Evolutionary conservation across 306 rosid genomes (phyloP), one percentile per base, ranked within the genome.

Genomic region (Purshia tridentata): DNA sequence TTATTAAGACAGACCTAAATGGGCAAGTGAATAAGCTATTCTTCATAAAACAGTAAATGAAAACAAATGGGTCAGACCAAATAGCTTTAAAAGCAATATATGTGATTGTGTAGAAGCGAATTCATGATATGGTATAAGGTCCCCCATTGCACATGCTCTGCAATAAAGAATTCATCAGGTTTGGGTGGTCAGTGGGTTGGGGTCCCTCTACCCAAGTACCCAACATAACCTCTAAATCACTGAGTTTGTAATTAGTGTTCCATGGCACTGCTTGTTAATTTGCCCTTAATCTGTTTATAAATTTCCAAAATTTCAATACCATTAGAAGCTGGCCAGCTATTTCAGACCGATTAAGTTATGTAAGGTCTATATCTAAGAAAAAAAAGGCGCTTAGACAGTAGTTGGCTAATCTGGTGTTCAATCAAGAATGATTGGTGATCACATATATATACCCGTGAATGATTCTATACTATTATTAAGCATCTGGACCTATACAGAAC

Each of bases 111-210:
- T 13, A 65, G 29, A 65, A 64, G 44, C 20, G 67, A 71, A 35
- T 67, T 77, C 64, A 70, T 82, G 64, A 48, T 69, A 8, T 70
- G 67, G 55, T 67, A 39, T 9, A 68, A 61, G 80, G 79, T 35
- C 72, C 78, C 69, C 46, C 72, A 59, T 41, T 68, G 85, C 83
- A 75, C 87, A 74, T 87, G 92, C 81, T 35, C 70, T 78, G 81
- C 94, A 88, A 85, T 83, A 76, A 83, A 72, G 73, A 74, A 63
- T 22, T 82, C 77, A 50, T 59, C 69, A 40, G 49, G 63, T 59
- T 81, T 68, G 73, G 70, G 57, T 77, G 66, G 59, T 48, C 61
- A 75, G 77, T 77, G 81, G n/a, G 64, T 75, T 76, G 81, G 85
- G 75, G 40, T 15, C 72, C 40, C 69, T 67, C 83, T 42, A 49